A percentile compares a stretch with the other conserved stretches of the same genome.
phyloP scores from a whole-genome alignment of 2,329 filamentous ascomycete species.

The Clarireedia hainanense region DNA sequence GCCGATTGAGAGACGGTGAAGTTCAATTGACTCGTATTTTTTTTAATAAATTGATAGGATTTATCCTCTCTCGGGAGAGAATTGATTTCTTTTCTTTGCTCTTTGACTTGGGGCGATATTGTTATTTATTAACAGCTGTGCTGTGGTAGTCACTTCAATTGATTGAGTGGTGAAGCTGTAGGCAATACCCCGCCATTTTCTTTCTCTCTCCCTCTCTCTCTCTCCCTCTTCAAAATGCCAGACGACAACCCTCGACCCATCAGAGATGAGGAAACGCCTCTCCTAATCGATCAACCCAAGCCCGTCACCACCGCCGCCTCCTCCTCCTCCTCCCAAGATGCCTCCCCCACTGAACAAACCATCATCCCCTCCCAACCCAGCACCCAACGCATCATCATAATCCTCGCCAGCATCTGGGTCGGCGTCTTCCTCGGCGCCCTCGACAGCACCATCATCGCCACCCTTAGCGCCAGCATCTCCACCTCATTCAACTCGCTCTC shows the following conservation, averaged over 20 bases:
- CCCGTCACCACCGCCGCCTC: not conserved
- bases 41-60: too few relatives aligned
- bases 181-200: too few relatives aligned
- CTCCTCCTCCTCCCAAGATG: not conserved
- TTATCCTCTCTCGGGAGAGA: too few relatives aligned
- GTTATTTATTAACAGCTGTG: too few relatives aligned
- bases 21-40: too few relatives aligned
- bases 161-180: too few relatives aligned
- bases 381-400: constrained; percentile 42
- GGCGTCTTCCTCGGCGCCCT: constrained; percentile 58
- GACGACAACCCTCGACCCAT: not conserved
- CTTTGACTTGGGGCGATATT: too few relatives aligned
- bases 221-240: not conserved
- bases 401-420: constrained; percentile 47
- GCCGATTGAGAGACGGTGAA: too few relatives aligned
- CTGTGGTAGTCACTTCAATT: too few relatives aligned
- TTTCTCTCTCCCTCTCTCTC: too few relatives aligned
- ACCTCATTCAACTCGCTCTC: constrained; percentile 75
- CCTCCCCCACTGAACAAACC: not conserved
- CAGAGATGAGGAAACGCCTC: constrained; percentile 25
- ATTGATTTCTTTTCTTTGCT: too few relatives aligned
- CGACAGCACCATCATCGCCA: constrained; percentile 80
- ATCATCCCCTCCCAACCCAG: constrained; percentile 14
- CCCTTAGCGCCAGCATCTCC: constrained; percentile 74
- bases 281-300: constrained; percentile 19